Evolutionary conservation across 202 grass and related monocot genomes (phyloP).

Genomic region (Setaria viridis): DNA sequence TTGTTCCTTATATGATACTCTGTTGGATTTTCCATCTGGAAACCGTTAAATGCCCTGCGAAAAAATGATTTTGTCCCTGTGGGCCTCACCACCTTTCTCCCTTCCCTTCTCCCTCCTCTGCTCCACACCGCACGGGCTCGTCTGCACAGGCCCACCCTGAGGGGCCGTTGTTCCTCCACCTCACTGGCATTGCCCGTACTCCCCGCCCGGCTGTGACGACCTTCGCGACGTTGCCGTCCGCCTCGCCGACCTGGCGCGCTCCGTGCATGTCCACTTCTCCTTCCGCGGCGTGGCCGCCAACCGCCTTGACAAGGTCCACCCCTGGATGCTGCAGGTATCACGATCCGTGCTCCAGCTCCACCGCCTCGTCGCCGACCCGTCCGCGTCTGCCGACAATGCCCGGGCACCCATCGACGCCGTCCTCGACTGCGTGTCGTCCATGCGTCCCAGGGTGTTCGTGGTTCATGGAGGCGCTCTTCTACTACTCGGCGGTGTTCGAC

Average conservation of each 20-base stretch:
- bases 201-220: slow-evolving; percentile 61
- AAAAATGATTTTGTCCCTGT: too few species aligned
- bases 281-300: slow-evolving; percentile 87
- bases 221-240: slow-evolving; percentile 82
- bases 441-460: slow-evolving; percentile 74
- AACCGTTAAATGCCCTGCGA: too few species aligned
- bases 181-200: slow-evolving; percentile 88
- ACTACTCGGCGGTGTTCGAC: slow-evolving; percentile 97
- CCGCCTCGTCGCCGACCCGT: background rate
- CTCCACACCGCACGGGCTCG: too few species aligned
- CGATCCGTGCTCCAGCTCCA: slow-evolving; percentile 85
- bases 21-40: too few species aligned
- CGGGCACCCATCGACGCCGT: slow-evolving; percentile 62
- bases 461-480: slow-evolving; percentile 93
- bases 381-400: background rate
- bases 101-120: too few species aligned
- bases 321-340: slow-evolving; percentile 84
- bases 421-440: slow-evolving; percentile 58
- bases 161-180: slow-evolving; percentile 67
- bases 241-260: slow-evolving; percentile 79
- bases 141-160: slow-evolving; percentile 46
- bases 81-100: too few species aligned
- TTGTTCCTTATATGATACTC: too few species aligned
- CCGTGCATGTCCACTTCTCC: slow-evolving; percentile 77
- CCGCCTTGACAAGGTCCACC: slow-evolving; percentile 75